These are phyloP conservation scores for Skeletonema grethae DNA, from an alignment of 108 stramenopile species.

Conservation along the genomic window DNA sequence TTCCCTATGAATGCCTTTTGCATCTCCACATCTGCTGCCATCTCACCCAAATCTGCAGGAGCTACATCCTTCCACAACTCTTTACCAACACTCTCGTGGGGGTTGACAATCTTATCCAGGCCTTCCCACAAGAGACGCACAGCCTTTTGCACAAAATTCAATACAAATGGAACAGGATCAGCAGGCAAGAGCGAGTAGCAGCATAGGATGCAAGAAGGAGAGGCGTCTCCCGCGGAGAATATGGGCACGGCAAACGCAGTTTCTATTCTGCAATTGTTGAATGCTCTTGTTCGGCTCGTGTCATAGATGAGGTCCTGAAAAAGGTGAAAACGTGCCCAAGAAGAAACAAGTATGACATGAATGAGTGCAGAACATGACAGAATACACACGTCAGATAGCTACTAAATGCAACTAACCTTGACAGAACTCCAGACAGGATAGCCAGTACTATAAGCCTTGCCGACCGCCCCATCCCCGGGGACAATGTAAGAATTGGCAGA, in stretches of 20 bases:
- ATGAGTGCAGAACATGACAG: background rate
- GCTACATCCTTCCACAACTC: conserved; percentile 80
- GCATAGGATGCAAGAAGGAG: conserved; percentile 76
- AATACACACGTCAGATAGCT: background rate
- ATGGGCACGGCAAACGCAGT: conserved; percentile 86
- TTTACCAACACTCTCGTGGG: conserved; percentile 70
- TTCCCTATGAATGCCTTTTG: conserved; percentile 83
- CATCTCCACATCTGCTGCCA: conserved; percentile 93
- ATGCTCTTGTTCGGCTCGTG: conserved; percentile 49
- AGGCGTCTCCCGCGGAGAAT: conserved; percentile 59
- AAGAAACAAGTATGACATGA: background rate
- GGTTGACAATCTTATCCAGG: conserved; percentile 69
- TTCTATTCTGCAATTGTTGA: conserved; percentile 66
- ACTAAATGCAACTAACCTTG: conserved; percentile 40
- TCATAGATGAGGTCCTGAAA: conserved; percentile 67
- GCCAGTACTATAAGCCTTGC: conserved; percentile 77
- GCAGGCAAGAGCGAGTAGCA: conserved; percentile 78
- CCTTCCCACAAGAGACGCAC: conserved; percentile 80
- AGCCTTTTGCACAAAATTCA: conserved; percentile 90
- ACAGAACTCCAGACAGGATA: conserved; percentile 91
- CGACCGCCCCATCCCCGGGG: conserved; percentile 83
- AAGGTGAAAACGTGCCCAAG: background rate
- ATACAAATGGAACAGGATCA: conserved; percentile 81
- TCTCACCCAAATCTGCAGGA: conserved; percentile 88
- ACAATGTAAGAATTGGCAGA: conserved; percentile 59